phyloP scores from a whole-genome alignment of 495 filamentous ascomycete genomes.

The Aspergillus sparsus region DNA sequence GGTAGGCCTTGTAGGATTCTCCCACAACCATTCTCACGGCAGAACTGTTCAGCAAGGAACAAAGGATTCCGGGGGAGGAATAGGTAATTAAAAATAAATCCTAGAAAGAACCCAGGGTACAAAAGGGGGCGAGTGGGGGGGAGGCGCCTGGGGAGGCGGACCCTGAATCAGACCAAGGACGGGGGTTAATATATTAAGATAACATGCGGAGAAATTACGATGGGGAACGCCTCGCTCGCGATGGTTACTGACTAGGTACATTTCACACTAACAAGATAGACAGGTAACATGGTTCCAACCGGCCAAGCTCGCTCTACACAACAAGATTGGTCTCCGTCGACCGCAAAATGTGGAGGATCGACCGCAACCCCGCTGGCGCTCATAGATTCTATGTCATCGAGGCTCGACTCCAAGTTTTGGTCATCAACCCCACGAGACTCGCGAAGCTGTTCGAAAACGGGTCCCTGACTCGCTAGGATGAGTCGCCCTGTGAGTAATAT shows the following conservation, averaged over 20 bases:
- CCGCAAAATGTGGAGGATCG: slow-evolving; percentile 16
- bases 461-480: background rate
- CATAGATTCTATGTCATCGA: background rate
- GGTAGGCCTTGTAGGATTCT: slow-evolving; percentile 16
- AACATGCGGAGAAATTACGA: background rate
- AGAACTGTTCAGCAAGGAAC: background rate
- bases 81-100: no score
- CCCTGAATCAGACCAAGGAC: slow-evolving; percentile 5
- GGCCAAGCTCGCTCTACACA: background rate
- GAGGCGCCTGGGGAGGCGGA: background rate
- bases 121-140: no score
- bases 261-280: background rate
- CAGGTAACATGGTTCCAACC: background rate
- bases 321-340: slow-evolving; percentile 8
- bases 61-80: background rate
- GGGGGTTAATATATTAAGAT: slow-evolving; percentile 7
- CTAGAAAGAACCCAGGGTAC: background rate
- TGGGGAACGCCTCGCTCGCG: background rate
- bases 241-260: background rate
- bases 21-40: slow-evolving; percentile 15
- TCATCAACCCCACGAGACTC: slow-evolving; percentile 1
- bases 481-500: background rate
- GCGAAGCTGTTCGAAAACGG: background rate
- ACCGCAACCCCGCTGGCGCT: slow-evolving; percentile 13
- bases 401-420: background rate